Evolutionary conservation across 2,329 filamentous ascomycete genomes (phyloP).

Genomic region (Verticillium isaacii): DNA sequence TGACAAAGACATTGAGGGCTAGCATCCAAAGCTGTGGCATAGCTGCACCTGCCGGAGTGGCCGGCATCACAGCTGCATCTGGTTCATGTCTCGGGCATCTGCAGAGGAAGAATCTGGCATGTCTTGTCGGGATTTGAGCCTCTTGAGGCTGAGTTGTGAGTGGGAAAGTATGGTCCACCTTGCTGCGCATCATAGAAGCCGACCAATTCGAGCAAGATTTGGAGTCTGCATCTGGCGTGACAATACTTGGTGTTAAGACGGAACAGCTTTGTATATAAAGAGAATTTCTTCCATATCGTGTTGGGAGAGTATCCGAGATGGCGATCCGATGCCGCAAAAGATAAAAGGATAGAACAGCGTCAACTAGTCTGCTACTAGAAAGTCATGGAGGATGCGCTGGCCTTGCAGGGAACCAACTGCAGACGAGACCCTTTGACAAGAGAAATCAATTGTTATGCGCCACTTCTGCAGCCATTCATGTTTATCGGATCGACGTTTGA

Average conservation of each 20-base stretch:
- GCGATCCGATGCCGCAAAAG: too few species aligned
- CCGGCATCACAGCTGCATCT: not conserved
- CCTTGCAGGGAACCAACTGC: too few species aligned
- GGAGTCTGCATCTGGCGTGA: too few species aligned
- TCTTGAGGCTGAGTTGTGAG: not conserved
- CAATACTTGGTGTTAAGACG: too few species aligned
- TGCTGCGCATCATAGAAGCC: too few species aligned
- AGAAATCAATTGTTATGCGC: not conserved
- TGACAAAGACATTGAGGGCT: not conserved
- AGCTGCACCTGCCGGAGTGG: not conserved
- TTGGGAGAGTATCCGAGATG: too few species aligned
- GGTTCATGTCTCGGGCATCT: not conserved
- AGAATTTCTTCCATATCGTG: too few species aligned
- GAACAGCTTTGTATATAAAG: too few species aligned
- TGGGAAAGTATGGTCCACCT: too few species aligned
- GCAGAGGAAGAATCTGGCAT: not conserved
- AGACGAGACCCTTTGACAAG: not conserved
- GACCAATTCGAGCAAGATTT: too few species aligned
- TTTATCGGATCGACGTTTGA: not conserved
- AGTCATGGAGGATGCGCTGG: not conserved
- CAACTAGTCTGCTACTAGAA: not conserved
- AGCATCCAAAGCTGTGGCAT: not conserved
- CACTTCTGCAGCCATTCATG: not conserved
- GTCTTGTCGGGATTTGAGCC: not conserved
- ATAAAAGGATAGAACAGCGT: too few species aligned